Percentiles rank a stretch among this genome's conserved stretches.
phyloP scores from a whole-genome alignment of 805 yeast genomes.

The Barnettozyma vustinii region DNA sequence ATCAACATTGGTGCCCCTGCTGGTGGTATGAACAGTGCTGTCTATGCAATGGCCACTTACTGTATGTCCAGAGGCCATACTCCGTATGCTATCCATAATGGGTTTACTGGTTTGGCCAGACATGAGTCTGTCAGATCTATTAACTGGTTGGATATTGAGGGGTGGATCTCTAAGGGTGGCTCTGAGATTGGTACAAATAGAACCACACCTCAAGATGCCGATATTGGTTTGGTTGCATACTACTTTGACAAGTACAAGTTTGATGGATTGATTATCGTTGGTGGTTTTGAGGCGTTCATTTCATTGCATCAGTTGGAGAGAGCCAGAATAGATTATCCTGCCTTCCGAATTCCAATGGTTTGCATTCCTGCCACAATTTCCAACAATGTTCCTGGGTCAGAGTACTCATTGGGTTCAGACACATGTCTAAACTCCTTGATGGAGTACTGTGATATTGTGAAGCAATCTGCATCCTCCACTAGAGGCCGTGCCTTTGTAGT shows the following conservation, averaged over 20 bases:
- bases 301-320: constrained; percentile 61
- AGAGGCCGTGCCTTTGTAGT: constrained; percentile 76
- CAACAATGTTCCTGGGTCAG: constrained; percentile 78
- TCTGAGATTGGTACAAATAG: constrained; percentile 81
- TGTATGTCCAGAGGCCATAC: constrained; percentile 73
- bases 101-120: constrained; percentile 64
- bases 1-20: constrained; percentile 80
- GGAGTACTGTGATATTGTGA: constrained; percentile 72
- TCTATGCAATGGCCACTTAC: constrained; percentile 66
- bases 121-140: constrained; percentile 57
- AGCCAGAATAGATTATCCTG: constrained; percentile 58
- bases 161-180: constrained; percentile 74
- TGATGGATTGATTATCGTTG: constrained; percentile 69
- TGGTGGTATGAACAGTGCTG: constrained; percentile 75
- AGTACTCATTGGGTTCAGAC: constrained; percentile 70
- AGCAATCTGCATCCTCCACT: constrained; percentile 73
- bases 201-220: constrained; percentile 57
- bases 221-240: constrained; percentile 67
- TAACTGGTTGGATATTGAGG: constrained; percentile 64
- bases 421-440: constrained; percentile 69
- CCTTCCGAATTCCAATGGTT: constrained; percentile 73
- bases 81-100: constrained; percentile 67
- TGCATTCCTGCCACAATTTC: constrained; percentile 77
- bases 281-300: constrained; percentile 80
- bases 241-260: constrained; percentile 62